phyloP scores from a whole-genome alignment of 352 stramenopile species.

The Thalassiosira livingstoniorum region DNA sequence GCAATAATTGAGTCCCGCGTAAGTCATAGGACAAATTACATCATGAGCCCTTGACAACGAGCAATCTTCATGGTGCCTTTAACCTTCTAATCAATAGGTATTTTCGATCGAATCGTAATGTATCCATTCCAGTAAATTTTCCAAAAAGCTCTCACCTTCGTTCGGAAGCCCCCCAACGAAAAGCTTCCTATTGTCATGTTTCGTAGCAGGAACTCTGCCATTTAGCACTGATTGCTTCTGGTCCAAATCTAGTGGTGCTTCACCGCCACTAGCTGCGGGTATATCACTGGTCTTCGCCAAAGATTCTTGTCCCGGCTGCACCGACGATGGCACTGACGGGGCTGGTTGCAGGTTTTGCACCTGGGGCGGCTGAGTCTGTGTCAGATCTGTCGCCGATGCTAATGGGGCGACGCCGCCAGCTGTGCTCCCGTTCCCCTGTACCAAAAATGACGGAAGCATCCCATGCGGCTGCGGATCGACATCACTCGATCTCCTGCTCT shows the following conservation, averaged over 20 bases:
- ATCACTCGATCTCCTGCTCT: neutral
- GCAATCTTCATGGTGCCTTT: too few species aligned
- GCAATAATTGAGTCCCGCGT: too few species aligned
- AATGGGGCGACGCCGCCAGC: neutral
- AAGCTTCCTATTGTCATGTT: slow-evolving; percentile 72
- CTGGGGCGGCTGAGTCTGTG: neutral
- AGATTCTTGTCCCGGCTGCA: neutral
- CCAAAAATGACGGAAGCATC: neutral
- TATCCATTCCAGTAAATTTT: too few species aligned
- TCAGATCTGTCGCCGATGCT: neutral
- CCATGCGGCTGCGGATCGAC: neutral
- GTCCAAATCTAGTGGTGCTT: neutral
- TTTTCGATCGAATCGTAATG: too few species aligned
- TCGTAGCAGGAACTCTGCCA: slow-evolving; percentile 26
- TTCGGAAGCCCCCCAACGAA: slow-evolving; percentile 77
- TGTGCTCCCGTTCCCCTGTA: neutral
- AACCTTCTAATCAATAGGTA: too few species aligned
- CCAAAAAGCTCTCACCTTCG: slow-evolving; percentile 66
- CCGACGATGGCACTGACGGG: neutral
- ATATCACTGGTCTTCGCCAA: neutral
- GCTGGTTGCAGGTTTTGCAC: neutral
- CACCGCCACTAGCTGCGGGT: neutral
- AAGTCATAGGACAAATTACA: too few species aligned
- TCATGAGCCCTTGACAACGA: too few species aligned
- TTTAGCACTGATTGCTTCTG: neutral